Evolutionary conservation across 768 basidiomycete genomes (phyloP).

Genomic region (Pleurotus tuoliensis): DNA sequence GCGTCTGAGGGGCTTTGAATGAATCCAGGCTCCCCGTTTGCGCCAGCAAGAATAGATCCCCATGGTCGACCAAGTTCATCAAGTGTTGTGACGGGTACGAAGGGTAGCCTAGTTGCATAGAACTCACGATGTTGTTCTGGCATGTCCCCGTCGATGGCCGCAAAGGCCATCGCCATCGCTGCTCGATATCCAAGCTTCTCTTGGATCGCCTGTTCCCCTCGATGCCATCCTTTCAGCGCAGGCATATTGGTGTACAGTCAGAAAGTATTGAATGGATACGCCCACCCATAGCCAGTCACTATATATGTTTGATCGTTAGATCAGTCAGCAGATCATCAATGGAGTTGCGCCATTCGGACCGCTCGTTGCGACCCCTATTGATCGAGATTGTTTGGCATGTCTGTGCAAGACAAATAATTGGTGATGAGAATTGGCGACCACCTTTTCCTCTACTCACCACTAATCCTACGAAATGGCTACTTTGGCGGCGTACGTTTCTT

Average conservation of each 20-base stretch:
- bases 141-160: slow-evolving; percentile 18
- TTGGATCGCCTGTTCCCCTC: slow-evolving; percentile 25
- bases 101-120: slow-evolving; percentile 24
- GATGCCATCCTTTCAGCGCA: slow-evolving; percentile 19
- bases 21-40: slow-evolving; percentile 21
- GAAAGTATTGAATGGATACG: not conserved
- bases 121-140: slow-evolving; percentile 28
- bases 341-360: no score
- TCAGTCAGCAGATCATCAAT: slow-evolving; percentile 6
- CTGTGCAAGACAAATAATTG: not conserved
- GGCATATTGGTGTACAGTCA: not conserved
- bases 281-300: not conserved
- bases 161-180: slow-evolving; percentile 18
- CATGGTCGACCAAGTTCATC: slow-evolving; percentile 26
- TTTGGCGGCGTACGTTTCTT: slow-evolving; percentile 65
- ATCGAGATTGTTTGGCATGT: not conserved
- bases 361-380: not conserved
- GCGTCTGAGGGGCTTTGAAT: slow-evolving; percentile 21
- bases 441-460: not conserved
- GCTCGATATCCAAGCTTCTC: slow-evolving; percentile 18
- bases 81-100: slow-evolving; percentile 27
- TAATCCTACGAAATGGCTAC: slow-evolving; percentile 30
- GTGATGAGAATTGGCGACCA: not conserved
- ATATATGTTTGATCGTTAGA: not conserved
- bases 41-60: slow-evolving; percentile 27